These are phyloP conservation scores for Hypoxylon lienhwacheense DNA, from an alignment of 495 filamentous ascomycete genomes.

Conservation along the genomic window DNA sequence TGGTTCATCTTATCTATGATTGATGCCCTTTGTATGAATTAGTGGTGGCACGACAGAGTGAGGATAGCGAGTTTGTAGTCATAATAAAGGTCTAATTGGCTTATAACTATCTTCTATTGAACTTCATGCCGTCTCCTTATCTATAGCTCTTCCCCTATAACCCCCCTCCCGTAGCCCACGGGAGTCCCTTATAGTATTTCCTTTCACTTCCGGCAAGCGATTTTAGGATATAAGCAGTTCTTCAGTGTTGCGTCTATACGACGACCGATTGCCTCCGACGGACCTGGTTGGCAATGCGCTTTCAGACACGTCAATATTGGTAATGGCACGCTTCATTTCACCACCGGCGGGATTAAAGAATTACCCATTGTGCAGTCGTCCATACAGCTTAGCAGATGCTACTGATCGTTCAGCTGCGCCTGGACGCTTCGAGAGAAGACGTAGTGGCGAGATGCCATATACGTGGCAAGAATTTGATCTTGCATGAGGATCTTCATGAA, in stretches of 20 bases:
- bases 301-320: background rate
- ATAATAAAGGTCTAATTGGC: slow-evolving; percentile 4
- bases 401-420: background rate
- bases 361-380: slow-evolving; percentile 4
- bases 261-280: slow-evolving; percentile 9
- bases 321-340: background rate
- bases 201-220: background rate
- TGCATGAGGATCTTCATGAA: slow-evolving; percentile 28
- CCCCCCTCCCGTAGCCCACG: slow-evolving; percentile 8
- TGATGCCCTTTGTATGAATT: background rate
- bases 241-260: slow-evolving; percentile 12
- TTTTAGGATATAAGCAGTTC: slow-evolving; percentile 3
- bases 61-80: background rate
- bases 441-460: slow-evolving; percentile 13
- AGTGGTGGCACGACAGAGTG: slow-evolving; percentile 14
- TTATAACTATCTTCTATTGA: background rate
- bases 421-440: background rate
- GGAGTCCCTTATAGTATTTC: slow-evolving; percentile 12
- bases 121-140: background rate
- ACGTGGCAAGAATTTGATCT: slow-evolving; percentile 35
- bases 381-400: slow-evolving; percentile 1
- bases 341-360: slow-evolving; percentile 2
- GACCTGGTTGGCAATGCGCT: background rate
- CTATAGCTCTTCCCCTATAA: slow-evolving; percentile 20
- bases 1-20: slow-evolving; percentile 8